Base-by-base conservation (phyloP, 2,329 filamentous ascomycete species). In the Pseudocercospora pini-densiflorae region DNA sequence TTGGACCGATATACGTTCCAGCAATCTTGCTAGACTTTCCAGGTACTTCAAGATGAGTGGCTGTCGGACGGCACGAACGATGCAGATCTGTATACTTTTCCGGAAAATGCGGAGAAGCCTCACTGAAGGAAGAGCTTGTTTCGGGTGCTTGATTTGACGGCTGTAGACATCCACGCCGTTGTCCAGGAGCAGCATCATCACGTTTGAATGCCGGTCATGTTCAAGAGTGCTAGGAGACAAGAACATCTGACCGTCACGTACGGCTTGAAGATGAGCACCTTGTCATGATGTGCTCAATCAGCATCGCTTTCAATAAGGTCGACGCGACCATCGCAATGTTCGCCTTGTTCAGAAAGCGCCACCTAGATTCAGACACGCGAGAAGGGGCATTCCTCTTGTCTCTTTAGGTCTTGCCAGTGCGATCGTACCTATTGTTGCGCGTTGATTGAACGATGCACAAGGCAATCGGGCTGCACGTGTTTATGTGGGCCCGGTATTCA, bases 41-140 rank as follows among this genome's bases (percentile, higher is more conserved):
- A 23, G 51, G 51, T 58, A 31, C 29, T 36, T 58, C 27, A 7
- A 33, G 27, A 58, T 33, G 27, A 58, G 29, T 31, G 54, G 54
- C 27, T 16, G 10, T 31, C 54, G 54, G 40, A 16, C 27, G 24
- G 12, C 27, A 58, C 21, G 51, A 31, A 23, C 21, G 54, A 14
- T 31, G 19, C 19, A 58, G 54, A 58, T 58, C 33, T 31, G 29
- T 27, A 31, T 27, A 40, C 54, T 31, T 36, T 58, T 29, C 21
- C 16, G 19, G 54, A 21, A 31, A 31, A 33, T 36, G 29, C 54
- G 24, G 54, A 31, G 24, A 33, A 21, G 14, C 27, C n/a, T 54
- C 21, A 54, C 29, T n/a, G 29, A 54, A 40, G 45, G 54, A 58
- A 31, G 54, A 58, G 54, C 54, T 58, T 58, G 29, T 58, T 29